Conservation (phyloP, 768 basidiomycete species). For the Tephrocybe sp. region DNA sequence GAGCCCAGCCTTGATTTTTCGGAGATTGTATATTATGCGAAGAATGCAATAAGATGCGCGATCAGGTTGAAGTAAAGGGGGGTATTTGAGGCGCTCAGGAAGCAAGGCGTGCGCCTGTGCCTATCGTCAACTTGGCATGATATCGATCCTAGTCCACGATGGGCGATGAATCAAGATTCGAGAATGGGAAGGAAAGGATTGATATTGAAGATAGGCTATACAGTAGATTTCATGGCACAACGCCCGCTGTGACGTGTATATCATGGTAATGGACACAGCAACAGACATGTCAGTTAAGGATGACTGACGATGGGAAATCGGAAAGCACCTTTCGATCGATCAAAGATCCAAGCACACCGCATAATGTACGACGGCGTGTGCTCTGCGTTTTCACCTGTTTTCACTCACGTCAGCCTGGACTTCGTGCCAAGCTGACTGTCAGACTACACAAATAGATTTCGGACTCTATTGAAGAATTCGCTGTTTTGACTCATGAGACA, state of each 20-base stretch:
- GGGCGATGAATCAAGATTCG: too few relatives aligned
- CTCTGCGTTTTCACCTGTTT: neutral
- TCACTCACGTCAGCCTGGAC: neutral
- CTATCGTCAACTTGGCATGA: too few relatives aligned
- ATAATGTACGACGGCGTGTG: neutral
- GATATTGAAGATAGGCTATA: neutral
- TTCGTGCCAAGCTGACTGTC: conserved; percentile 1
- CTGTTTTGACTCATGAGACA: too few relatives aligned
- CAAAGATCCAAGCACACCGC: conserved; percentile 13
- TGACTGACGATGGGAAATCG: neutral
- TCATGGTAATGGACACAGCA: neutral
- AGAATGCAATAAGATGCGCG: too few relatives aligned
- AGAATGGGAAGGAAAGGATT: too few relatives aligned
- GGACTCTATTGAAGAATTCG: neutral
- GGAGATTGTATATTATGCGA: too few relatives aligned
- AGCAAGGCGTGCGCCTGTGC: too few relatives aligned
- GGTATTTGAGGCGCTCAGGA: too few relatives aligned
- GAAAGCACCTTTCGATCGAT: conserved; percentile 9
- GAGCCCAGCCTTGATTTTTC: too few relatives aligned
- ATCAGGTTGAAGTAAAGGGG: too few relatives aligned
- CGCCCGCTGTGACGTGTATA: neutral
- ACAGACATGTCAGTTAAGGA: neutral
- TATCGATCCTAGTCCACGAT: too few relatives aligned
- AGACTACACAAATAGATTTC: neutral
- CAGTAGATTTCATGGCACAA: neutral